Evolutionary conservation across 495 filamentous ascomycete species (phyloP), one percentile per base, ranked within the genome.

Genomic region (Penicillium canescens): DNA sequence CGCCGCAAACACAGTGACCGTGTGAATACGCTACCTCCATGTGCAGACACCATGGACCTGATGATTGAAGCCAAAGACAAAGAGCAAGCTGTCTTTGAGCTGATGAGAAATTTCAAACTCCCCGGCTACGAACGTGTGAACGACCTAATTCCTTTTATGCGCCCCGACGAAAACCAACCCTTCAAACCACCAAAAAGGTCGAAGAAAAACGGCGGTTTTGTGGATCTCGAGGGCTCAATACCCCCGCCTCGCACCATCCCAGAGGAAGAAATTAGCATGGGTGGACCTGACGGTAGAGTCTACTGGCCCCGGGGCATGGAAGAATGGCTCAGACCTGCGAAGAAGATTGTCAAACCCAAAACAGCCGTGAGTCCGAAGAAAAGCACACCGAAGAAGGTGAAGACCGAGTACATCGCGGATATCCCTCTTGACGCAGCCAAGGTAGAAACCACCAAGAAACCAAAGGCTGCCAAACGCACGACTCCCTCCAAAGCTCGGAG

Each of bases 11-110:
- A 97, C 62, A 88, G 83, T 41, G 84, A 89, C 0, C 79, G 92
- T 6, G 90, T 94, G 3, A 68, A 74, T 31, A 89, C 83, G 0
- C 69, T 98, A 13, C 93, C 93, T 11, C 93, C 93, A 0, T 96
- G 92, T 59, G 74, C 84, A 2, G 74, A 82, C 5, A 83, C 84
- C 6, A 93, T 95, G 87, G 94, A 96, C 65, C 76, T 97, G 11
- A 98, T 97, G 94, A 96, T 97, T 52, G 94, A 98, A 74, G 94
- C 94, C 14, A 98, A 97, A 62, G 92, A 96, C 62, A 98, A 97
- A 70, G 94, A 98, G 69, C 94, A 97, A 68, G 92, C 94, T 0
- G 92, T 96, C 0, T 96, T 97, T 62, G 91, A 96, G 56, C 78
- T 97, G 12, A 96, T 96, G 90, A 77, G 86, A 28, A 94, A 76